These are phyloP conservation scores for Arthrobotrys entomopaga DNA, from an alignment of 2,329 filamentous ascomycete genomes.

Conservation along the genomic window DNA sequence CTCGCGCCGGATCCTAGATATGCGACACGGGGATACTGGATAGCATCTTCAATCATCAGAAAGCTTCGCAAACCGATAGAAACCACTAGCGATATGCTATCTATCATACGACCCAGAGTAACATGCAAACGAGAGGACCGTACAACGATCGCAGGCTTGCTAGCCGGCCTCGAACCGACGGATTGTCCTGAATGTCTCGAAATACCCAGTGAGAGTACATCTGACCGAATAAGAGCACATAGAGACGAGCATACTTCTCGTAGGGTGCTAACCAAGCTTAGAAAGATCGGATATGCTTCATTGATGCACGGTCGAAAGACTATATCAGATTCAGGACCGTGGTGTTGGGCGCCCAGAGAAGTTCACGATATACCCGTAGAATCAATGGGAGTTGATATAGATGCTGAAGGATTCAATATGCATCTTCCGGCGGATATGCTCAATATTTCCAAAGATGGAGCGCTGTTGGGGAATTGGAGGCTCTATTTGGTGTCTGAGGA, in stretches of 20 bases:
- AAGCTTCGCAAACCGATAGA: not conserved
- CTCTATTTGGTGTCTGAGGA: not conserved
- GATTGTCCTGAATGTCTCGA: not conserved
- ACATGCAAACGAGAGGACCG: conserved; percentile 1
- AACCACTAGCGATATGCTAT: not conserved
- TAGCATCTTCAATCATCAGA: conserved; percentile 17
- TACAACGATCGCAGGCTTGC: not conserved
- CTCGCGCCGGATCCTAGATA: conserved; percentile 5
- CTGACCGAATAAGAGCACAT: not conserved
- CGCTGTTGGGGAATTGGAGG: not conserved
- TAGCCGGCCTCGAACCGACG: not conserved
- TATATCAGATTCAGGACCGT: not conserved
- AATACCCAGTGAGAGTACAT: not conserved
- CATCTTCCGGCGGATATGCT: not conserved
- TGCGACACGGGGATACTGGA: conserved; percentile 16
- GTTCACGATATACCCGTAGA: conserved; percentile 2
- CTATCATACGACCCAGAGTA: not conserved
- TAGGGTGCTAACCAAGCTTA: not conserved
- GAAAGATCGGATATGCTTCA: not conserved
- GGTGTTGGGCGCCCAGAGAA: not conserved
- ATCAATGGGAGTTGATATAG: not conserved
- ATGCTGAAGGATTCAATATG: not conserved
- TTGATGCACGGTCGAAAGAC: not conserved
- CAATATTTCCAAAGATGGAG: not conserved
- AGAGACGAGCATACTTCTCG: conserved; percentile 5